Conservation (phyloP, 768 basidiomycete genomes). For the Vararia minispora region DNA sequence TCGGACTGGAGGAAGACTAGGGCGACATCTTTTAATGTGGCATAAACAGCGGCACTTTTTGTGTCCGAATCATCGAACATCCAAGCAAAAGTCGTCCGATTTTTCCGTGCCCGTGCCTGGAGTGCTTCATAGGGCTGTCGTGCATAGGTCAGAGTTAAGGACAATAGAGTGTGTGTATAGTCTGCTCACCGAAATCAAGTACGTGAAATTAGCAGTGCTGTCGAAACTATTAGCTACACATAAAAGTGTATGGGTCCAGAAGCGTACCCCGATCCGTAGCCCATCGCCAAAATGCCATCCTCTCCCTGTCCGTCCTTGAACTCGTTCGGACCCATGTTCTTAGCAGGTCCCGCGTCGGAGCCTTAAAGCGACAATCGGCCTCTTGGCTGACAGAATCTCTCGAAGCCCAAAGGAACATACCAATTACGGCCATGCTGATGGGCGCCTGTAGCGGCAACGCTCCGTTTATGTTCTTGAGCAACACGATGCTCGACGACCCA, state of each 20-base stretch:
- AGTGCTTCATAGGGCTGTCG: slow-evolving; percentile 70
- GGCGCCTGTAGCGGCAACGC: slow-evolving; percentile 48
- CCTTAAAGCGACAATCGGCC: slow-evolving; percentile 24
- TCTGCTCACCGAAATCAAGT: slow-evolving; percentile 53
- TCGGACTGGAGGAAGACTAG: slow-evolving; percentile 35
- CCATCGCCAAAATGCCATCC: slow-evolving; percentile 76
- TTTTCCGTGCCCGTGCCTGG: slow-evolving; percentile 52
- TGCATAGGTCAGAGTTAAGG: background rate
- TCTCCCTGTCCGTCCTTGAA: slow-evolving; percentile 27
- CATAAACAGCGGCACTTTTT: slow-evolving; percentile 27
- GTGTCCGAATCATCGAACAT: slow-evolving; percentile 59
- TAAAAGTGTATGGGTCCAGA: background rate
- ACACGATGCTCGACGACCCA: slow-evolving; percentile 59
- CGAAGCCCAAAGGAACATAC: no score
- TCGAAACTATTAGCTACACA: no score
- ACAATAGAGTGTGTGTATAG: background rate
- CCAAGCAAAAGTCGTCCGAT: slow-evolving; percentile 56
- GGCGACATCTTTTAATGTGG: slow-evolving; percentile 34
- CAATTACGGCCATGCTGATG: slow-evolving; percentile 46
- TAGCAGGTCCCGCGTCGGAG: slow-evolving; percentile 32
- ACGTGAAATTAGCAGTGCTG: slow-evolving; percentile 61
- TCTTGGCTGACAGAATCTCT: no score
- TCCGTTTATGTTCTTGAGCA: slow-evolving; percentile 56
- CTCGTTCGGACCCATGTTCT: slow-evolving; percentile 36
- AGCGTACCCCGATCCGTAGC: slow-evolving; percentile 92